A percentile compares a stretch with the other conserved stretches of the same genome.
Conservation (phyloP, 257 asterid species). For the Solanum ossicruentum region DNA sequence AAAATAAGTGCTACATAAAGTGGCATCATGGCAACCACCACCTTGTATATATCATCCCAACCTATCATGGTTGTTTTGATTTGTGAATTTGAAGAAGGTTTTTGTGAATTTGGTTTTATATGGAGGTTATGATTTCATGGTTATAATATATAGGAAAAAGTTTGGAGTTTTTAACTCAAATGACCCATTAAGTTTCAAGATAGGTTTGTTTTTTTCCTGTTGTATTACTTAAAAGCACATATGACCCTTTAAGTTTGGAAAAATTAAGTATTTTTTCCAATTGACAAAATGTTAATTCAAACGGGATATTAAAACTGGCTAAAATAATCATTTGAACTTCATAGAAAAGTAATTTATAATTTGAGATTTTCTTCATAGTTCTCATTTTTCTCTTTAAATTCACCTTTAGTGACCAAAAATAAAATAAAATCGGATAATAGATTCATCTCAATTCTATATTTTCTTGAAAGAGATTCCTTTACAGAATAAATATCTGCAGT, state of each 20-base stretch:
- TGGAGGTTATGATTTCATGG: neutral
- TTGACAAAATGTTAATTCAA: neutral
- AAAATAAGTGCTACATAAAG: slow-evolving; percentile 11
- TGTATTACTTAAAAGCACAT: neutral
- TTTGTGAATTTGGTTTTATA: neutral
- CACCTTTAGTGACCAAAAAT: no score
- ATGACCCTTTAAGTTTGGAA: neutral
- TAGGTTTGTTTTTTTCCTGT: neutral
- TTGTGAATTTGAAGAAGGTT: neutral
- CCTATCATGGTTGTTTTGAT: slow-evolving; percentile 4
- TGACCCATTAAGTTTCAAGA: neutral
- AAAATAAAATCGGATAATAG: no score
- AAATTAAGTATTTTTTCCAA: neutral
- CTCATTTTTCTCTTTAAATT: neutral
- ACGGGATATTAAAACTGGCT: neutral
- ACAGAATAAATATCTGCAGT: no score
- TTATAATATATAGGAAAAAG: neutral
- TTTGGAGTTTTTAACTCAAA: neutral
- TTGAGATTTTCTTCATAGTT: neutral
- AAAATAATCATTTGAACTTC: neutral
- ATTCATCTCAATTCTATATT: no score
- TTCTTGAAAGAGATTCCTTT: no score
- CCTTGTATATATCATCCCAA: slow-evolving; percentile 16
- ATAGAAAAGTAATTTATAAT: neutral
- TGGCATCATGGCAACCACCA: slow-evolving; percentile 16